Base-by-base conservation (phyloP, 495 filamentous ascomycete genomes). In the Daldinia vernicosa region DNA sequence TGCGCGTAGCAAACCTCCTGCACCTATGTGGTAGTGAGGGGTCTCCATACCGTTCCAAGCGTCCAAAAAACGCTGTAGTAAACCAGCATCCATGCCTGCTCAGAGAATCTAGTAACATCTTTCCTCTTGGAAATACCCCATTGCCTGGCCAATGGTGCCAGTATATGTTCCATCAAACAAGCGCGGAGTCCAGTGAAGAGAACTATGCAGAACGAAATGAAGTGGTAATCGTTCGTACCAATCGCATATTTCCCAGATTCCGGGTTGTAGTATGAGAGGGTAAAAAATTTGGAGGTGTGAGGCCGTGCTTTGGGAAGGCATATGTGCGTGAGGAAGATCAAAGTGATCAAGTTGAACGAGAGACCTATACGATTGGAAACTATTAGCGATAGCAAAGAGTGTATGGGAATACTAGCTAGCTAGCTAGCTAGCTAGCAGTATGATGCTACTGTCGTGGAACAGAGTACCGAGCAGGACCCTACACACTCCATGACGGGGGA, bases 11-110 rank as follows among this genome's bases (percentile, higher is more conserved):
- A 47, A 12, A 22, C 9, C 43, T 47, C 43, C 43, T 19, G 17
- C 40, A 19, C 19, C 43, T 47, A 17, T 66, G n/a, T 27, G 14
- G 60, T 5, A 53, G 32, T 47, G 35, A 58, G 43, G 33, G 19
- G 11, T 17, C 24, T 27, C 86, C 92, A 59, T 87, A 98, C 93
- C 87, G 95, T 85, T 69, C 95, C 95, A 60, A 95, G 80, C 4
- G 88, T 80, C 90, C 93, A 98, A 77, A 93, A 93, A 59, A 89
- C 80, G 27, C 77, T 77, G 77, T 93, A 92, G 81, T 98, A 98
- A 35, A 94, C 72, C 27, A 92, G 77, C 75, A 97, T 83, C 92
- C 94, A 99, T 56, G 89, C 93, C 81, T 99, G 95, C 79, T 99
- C 95, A 54, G 93, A 92, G 79, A 98, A 92, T 43, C 96, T 86